phyloP scores from a whole-genome alignment of 192 early-diverging fungal species.

The Helicostylum pulchrum region DNA sequence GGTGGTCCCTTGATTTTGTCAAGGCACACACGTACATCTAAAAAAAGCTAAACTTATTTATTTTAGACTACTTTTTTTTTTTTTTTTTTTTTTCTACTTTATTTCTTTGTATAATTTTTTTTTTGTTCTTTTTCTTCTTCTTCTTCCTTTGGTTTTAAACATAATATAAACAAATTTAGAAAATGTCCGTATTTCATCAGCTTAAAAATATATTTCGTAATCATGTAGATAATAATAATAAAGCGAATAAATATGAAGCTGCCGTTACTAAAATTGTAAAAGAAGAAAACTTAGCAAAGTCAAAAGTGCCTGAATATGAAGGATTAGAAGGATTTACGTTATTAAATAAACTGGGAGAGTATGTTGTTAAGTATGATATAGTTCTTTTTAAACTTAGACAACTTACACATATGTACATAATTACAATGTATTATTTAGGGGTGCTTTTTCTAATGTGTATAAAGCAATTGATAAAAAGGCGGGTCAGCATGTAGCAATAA shows the following conservation, averaged over 20 bases:
- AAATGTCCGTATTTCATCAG: no score
- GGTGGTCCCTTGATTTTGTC: not conserved
- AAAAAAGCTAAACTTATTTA: conserved; percentile 2
- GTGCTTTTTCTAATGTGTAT: conserved; percentile 84
- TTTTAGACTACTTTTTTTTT: no score
- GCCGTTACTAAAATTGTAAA: no score
- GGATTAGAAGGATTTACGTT: conserved; percentile 55
- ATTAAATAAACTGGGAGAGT: conserved; percentile 68
- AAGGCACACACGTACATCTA: not conserved
- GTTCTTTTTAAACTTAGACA: no score
- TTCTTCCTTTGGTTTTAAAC: no score
- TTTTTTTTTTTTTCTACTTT: not conserved
- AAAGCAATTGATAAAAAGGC: conserved; percentile 61
- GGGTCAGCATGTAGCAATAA: conserved; percentile 72
- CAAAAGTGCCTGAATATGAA: conserved; percentile 9
- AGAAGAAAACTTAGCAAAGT: no score
- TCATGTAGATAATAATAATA: no score
- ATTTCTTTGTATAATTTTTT: not conserved
- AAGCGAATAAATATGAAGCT: no score
- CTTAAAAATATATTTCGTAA: no score
- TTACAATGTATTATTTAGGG: conserved; percentile 45
- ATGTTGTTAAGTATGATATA: conserved; percentile 33
- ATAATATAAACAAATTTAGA: no score
- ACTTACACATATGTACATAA: not conserved
- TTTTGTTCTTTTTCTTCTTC: no score